Conservation (phyloP, 2,329 filamentous ascomycete species). For the Hypomyces perniciosus region DNA sequence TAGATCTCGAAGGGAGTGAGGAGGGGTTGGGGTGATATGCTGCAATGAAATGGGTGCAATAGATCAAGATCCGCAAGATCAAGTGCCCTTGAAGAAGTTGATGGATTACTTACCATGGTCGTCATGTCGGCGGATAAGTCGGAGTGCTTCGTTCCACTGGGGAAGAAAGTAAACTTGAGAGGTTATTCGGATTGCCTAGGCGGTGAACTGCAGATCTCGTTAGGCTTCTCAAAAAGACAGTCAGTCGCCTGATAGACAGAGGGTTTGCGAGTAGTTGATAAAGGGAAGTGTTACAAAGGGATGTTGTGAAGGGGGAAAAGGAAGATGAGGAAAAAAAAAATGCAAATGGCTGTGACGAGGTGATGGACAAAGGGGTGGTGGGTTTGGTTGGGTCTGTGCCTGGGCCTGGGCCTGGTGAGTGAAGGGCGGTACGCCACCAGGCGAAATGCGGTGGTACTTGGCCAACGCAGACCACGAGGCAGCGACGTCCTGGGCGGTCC, state of each 20-base stretch:
- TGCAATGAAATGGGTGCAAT: background rate
- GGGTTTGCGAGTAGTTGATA: background rate
- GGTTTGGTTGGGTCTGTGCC: background rate
- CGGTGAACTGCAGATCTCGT: background rate
- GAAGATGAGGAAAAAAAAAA: background rate
- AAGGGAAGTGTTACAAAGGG: background rate
- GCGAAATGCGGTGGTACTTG: conserved; percentile 9
- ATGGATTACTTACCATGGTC: conserved; percentile 41
- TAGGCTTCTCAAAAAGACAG: too few relatives aligned
- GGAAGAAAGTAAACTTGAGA: conserved; percentile 16
- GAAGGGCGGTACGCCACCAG: conserved; percentile 9
- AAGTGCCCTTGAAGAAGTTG: too few relatives aligned
- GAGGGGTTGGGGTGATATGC: background rate
- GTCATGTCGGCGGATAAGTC: conserved; percentile 36
- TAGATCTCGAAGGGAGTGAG: background rate
- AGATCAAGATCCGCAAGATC: background rate
- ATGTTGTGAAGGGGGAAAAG: background rate
- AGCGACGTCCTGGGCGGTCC: too few relatives aligned
- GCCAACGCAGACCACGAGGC: too few relatives aligned
- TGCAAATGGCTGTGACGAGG: conserved; percentile 6
- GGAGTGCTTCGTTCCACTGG: conserved; percentile 18
- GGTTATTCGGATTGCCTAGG: background rate
- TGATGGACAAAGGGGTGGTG: conserved; percentile 9
- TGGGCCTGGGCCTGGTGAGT: conserved; percentile 8
- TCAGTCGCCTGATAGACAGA: background rate